Evolutionary conservation across 2,329 filamentous ascomycete genomes (phyloP), one percentile per base, ranked within the genome.

Genomic region (Balansia obtecta): DNA sequence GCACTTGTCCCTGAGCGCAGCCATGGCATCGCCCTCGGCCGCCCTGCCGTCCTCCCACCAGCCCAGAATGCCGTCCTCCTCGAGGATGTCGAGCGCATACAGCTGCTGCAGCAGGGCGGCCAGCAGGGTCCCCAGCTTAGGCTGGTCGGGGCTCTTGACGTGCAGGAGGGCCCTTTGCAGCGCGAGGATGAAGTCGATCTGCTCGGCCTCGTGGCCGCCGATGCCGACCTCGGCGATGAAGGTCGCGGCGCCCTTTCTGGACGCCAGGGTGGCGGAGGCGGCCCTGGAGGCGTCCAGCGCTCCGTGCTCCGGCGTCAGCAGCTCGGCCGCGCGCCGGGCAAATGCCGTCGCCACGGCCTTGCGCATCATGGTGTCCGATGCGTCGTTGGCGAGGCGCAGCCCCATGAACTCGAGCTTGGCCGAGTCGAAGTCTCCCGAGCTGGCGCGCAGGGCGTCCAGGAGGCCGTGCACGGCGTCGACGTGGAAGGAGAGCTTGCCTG

Each of bases 401-500:
- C 88, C 87, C 72, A 90, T 95, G 55, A 98, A 86, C 65, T 98
- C 93, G 34, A 97, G 79, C 64, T 91, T 88, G 46, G 80, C 79
- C 2, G 74, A 75, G 60, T 95, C 90, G 55, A 95, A 93, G 63
- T 94, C 87, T 11, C 82, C 79, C 13, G 80, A 78, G 12, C 82
- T 80, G 20, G 83, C 85, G 48, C 85, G 83, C 41, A 97, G 75
- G 22, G 88, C 86, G 60, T 96, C 90, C 54, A 90, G 77, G n/a
- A 97, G 78, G 53, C 88, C 91, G 56, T 83, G 76, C 3, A 91
- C 86, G 27, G 91, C 91, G 61, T 96, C 91, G 54, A 84, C 76
- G 64, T 95, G 87, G 75, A 97, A 97, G 52, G 71, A 67, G 33
- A 66, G 57, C 55, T 64, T 68, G 52, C 67, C 68, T 15, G 82